A percentile compares a stretch with the other conserved stretches of the same genome.
These are phyloP conservation scores for Fusarium sterilihyphosum DNA, from an alignment of 2,329 filamentous ascomycete species.

Conservation along the genomic window DNA sequence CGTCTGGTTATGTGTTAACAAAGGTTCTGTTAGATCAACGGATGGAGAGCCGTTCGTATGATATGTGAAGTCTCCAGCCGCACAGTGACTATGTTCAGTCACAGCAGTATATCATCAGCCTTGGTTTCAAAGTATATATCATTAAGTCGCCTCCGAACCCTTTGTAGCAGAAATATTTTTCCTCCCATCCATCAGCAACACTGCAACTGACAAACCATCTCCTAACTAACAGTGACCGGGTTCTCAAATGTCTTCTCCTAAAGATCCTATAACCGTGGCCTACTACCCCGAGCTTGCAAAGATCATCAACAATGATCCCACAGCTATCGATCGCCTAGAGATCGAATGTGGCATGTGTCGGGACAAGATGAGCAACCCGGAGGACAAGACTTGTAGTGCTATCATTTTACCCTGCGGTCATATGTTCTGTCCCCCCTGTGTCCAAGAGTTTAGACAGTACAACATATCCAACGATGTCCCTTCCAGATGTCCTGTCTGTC, in stretches of 20 bases:
- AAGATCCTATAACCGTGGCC: background rate
- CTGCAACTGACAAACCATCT: background rate
- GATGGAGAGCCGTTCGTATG: background rate
- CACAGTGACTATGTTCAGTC: background rate
- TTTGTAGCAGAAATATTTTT: background rate
- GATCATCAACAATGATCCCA: background rate
- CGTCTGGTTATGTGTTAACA: background rate
- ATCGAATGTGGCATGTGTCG: conserved; percentile 5
- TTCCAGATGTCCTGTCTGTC: conserved; percentile 1
- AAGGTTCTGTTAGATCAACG: background rate
- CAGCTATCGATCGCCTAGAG: background rate
- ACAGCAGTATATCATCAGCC: accelerated
- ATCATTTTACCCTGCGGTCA: conserved; percentile 5
- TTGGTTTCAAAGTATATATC: background rate
- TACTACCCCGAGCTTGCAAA: background rate
- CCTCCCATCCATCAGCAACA: background rate
- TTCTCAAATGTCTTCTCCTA: background rate
- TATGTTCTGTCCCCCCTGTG: conserved; percentile 15
- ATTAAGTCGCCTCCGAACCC: accelerated
- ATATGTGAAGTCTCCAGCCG: accelerated
- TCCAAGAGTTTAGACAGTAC: background rate
- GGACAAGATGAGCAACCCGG: background rate
- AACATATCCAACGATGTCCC: accelerated
- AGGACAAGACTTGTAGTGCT: background rate
- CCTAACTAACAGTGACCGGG: background rate